Conservation (phyloP, 2,329 filamentous ascomycete genomes). For the Cytospora schulzeri region DNA sequence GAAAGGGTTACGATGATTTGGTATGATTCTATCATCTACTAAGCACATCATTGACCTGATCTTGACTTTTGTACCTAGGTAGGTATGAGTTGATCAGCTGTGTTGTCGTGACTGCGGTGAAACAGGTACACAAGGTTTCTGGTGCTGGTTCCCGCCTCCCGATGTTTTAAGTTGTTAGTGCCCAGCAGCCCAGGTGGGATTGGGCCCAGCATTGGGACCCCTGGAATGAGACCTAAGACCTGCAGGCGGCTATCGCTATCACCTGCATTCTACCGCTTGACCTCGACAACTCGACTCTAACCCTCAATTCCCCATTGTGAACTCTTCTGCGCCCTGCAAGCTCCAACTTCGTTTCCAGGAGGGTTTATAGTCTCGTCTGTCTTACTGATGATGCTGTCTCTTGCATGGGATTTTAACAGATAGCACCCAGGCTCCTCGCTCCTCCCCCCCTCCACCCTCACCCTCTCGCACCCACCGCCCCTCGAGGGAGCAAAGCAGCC, state of each 20-base stretch:
- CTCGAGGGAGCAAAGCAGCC: constrained; percentile 29
- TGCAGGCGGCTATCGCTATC: constrained; percentile 3
- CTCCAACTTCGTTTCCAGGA: neutral
- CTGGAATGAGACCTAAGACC: constrained; percentile 10
- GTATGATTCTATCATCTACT: neutral
- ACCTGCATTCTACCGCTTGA: constrained; percentile 11
- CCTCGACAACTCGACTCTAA: constrained; percentile 12
- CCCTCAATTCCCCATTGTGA: neutral
- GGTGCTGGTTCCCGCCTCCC: constrained; percentile 13
- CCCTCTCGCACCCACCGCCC: constrained; percentile 19
- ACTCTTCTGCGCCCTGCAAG: neutral
- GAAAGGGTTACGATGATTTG: neutral
- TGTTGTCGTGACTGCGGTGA: constrained; percentile 6
- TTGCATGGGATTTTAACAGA: constrained; percentile 21
- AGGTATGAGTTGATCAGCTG: neutral
- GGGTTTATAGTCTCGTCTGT: neutral
- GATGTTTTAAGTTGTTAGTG: constrained; percentile 11
- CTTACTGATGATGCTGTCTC: constrained; percentile 16
- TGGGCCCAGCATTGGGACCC: neutral
- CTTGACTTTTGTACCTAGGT: neutral
- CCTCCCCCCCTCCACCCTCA: neutral
- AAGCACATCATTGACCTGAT: neutral
- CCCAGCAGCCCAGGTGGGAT: too few species aligned
- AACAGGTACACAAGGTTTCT: constrained; percentile 1
- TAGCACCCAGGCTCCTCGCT: constrained; percentile 28